Conservation (phyloP, 495 filamentous ascomycete genomes). For the Penicillium psychrofluorescens region DNA sequence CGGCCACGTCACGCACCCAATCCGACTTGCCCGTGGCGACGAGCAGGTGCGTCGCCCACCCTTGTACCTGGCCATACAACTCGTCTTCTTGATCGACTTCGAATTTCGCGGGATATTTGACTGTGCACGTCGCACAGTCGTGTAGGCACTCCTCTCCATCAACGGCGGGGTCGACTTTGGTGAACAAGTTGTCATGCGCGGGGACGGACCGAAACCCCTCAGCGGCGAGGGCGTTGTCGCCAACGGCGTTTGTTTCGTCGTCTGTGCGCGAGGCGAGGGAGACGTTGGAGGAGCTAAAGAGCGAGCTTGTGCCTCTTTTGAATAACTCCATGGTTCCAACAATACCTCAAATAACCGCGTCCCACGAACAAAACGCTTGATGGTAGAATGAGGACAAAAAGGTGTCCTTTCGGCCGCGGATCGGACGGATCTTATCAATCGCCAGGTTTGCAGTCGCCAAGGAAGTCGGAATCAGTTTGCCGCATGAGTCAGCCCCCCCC, state of each 20-base stretch:
- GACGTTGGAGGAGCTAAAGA: constrained; percentile 26
- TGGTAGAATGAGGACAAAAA: too few species aligned
- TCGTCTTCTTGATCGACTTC: constrained; percentile 69
- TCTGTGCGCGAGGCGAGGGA: constrained; percentile 20
- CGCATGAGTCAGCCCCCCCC: constrained; percentile 20
- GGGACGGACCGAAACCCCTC: constrained; percentile 35
- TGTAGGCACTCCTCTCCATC: constrained; percentile 86
- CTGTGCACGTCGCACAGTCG: constrained; percentile 79
- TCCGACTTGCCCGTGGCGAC: constrained; percentile 94
- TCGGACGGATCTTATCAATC: constrained; percentile 28
- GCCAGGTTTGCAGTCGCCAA: constrained; percentile 16
- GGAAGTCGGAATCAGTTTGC: constrained; percentile 6
- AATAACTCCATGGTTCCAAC: constrained; percentile 27
- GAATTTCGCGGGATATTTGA: constrained; percentile 69
- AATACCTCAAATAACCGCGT: too few species aligned
- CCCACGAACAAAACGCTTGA: too few species aligned
- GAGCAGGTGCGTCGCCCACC: constrained; percentile 81
- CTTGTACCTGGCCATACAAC: constrained; percentile 81
- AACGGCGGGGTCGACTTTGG: constrained; percentile 54
- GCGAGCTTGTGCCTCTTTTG: constrained; percentile 24
- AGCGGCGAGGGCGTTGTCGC: constrained; percentile 10
- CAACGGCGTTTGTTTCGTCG: constrained; percentile 15
- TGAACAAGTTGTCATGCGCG: constrained; percentile 30
- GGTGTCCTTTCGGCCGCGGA: neutral
- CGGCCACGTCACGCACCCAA: constrained; percentile 84